Evolutionary conservation across 805 yeast genomes (phyloP).

Genomic region (Hanseniaspora valbyensis): DNA sequence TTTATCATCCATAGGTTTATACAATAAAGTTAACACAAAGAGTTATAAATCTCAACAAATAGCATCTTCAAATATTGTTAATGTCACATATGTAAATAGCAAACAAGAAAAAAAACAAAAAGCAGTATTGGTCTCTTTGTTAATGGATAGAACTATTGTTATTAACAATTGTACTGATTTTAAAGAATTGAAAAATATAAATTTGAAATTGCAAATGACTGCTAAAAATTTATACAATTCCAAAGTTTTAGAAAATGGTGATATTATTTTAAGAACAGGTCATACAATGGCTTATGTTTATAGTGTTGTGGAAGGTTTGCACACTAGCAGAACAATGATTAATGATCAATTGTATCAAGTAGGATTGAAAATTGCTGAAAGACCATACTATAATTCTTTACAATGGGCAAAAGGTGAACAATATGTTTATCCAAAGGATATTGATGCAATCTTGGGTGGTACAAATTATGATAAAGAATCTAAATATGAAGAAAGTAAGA

Average conservation of each 20-base stretch:
- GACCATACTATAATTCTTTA: conserved; percentile 69
- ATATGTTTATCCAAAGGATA: conserved; percentile 47
- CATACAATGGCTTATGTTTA: conserved; percentile 44
- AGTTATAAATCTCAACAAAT: conserved; percentile 37
- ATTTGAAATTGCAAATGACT: conserved; percentile 36
- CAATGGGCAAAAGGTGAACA: conserved; percentile 81
- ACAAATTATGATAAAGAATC: conserved; percentile 50
- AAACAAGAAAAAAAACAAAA: conserved; percentile 30
- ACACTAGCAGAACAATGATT: conserved; percentile 19
- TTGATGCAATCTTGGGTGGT: conserved; percentile 62
- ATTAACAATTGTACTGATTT: conserved; percentile 49
- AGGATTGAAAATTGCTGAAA: conserved; percentile 53
- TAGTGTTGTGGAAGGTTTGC: conserved; percentile 39
- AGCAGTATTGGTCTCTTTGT: conserved; percentile 37
- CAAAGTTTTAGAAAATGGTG: conserved; percentile 43
- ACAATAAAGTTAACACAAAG: conserved; percentile 51
- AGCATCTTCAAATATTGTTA: conserved; percentile 42
- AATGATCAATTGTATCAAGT: conserved; percentile 59
- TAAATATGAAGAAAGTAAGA: conserved; percentile 46
- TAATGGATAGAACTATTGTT: conserved; percentile 39
- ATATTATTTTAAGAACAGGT: conserved; percentile 45
- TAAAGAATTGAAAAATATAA: conserved; percentile 42
- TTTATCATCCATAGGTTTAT: conserved; percentile 40
- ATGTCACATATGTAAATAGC: conserved; percentile 23
- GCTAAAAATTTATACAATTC: conserved; percentile 35